These are phyloP conservation scores for Chondrostereum purpureum DNA, from an alignment of 1,284 basidiomycete species.

Conservation along the genomic window DNA sequence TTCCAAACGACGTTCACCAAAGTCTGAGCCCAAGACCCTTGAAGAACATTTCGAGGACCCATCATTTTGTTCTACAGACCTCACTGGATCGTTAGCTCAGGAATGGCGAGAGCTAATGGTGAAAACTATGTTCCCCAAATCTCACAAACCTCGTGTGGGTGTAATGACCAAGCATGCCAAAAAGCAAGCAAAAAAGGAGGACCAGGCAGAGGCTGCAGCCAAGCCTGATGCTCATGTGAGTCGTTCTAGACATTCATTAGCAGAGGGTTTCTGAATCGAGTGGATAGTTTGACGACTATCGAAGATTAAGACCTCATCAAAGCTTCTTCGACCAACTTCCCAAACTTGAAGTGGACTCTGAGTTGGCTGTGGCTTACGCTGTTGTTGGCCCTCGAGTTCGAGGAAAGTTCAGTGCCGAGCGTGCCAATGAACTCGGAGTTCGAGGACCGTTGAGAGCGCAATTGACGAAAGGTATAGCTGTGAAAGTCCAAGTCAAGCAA, in stretches of 20 bases:
- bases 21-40: not conserved
- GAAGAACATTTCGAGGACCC: slow-evolving; percentile 10
- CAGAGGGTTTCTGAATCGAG: too few species aligned
- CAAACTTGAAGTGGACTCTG: not conserved
- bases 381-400: slow-evolving; percentile 71
- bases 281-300: slow-evolving; percentile 20
- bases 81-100: slow-evolving; percentile 36
- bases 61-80: slow-evolving; percentile 29
- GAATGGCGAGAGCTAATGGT: slow-evolving; percentile 47
- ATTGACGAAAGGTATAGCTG: slow-evolving; percentile 46
- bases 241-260: not conserved
- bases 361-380: slow-evolving; percentile 51
- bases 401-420: slow-evolving; percentile 79
- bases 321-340: slow-evolving; percentile 22
- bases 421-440: slow-evolving; percentile 65
- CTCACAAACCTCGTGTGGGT: slow-evolving; percentile 8
- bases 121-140: slow-evolving; percentile 52
- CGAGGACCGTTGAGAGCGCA: slow-evolving; percentile 54
- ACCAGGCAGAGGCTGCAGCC: slow-evolving; percentile 8
- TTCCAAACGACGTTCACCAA: slow-evolving; percentile 22
- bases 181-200: slow-evolving; percentile 10
- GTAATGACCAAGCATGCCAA: slow-evolving; percentile 10
- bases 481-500: slow-evolving; percentile 40
- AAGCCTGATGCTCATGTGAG: slow-evolving; percentile 2
- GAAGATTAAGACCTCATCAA: slow-evolving; percentile 21